A percentile compares a stretch with the other conserved stretches of the same genome.
These are phyloP conservation scores for Curvularia eragrostidis DNA, from an alignment of 2,329 filamentous ascomycete species.

Conservation along the genomic window DNA sequence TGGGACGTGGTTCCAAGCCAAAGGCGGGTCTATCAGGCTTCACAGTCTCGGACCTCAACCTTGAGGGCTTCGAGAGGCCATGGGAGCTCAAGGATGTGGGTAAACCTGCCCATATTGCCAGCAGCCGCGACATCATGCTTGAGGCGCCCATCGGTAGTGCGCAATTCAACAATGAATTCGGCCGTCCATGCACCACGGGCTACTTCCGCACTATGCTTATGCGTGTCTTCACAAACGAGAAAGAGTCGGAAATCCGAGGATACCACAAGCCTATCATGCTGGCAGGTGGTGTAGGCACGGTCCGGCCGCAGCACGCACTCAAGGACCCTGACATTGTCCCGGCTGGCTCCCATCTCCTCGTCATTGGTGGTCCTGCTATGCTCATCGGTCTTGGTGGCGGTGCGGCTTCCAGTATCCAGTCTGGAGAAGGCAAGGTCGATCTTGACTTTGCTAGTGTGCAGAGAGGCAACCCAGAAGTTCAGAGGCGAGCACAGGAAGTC, in stretches of 20 bases:
- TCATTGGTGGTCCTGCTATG: conserved; percentile 96
- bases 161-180: conserved; percentile 97
- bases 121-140: conserved; percentile 95
- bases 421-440: conserved; percentile 86
- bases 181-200: conserved; percentile 83
- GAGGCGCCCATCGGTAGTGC: conserved; percentile 95
- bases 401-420: conserved; percentile 89
- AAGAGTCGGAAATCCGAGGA: conserved; percentile 75
- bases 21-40: conserved; percentile 93
- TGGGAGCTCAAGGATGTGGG: conserved; percentile 89
- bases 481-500: conserved; percentile 94
- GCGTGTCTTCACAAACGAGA: conserved; percentile 66
- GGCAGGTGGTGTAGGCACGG: conserved; percentile 91
- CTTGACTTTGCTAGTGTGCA: conserved; percentile 98
- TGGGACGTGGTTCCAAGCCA: conserved; percentile 88
- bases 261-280: conserved; percentile 99
- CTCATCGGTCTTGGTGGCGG: conserved; percentile 95
- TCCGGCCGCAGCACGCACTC: conserved; percentile 86
- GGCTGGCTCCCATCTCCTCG: conserved; percentile 87
- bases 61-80: conserved; percentile 79
- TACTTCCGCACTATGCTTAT: conserved; percentile 91
- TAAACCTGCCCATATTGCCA: conserved; percentile 89
- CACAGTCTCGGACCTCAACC: conserved; percentile 91
- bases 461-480: conserved; percentile 94
- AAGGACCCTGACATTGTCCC: conserved; percentile 82